A percentile compares a stretch with the other conserved stretches of the same genome.
Evolutionary conservation across 1,284 basidiomycete genomes (phyloP).

Genomic region (Dichomitus squalens): DNA sequence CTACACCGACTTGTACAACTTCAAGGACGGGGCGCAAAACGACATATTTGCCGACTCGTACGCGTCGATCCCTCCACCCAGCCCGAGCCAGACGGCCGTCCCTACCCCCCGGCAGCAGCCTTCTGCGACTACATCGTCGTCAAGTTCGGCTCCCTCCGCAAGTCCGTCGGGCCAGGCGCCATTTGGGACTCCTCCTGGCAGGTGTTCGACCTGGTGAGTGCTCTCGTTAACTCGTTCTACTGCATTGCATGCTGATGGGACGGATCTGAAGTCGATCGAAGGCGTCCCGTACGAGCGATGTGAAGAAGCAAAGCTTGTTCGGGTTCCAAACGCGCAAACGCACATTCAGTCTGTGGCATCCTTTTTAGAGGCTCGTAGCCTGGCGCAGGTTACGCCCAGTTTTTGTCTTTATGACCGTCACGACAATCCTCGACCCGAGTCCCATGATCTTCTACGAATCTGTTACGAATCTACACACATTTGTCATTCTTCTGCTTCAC

Average conservation of each 20-base stretch:
- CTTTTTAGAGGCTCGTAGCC: slow-evolving; percentile 4
- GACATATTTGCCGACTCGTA: slow-evolving; percentile 58
- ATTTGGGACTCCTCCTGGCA: slow-evolving; percentile 2
- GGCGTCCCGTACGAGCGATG: background rate
- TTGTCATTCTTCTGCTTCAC: too few relatives aligned
- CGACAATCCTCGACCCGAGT: background rate
- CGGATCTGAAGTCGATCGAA: background rate
- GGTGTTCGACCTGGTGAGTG: slow-evolving; percentile 13
- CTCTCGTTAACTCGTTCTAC: background rate
- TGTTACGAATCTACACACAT: too few relatives aligned
- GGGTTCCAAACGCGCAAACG: background rate
- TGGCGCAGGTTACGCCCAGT: too few relatives aligned
- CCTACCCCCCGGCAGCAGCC: slow-evolving; percentile 11
- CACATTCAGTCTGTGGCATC: slow-evolving; percentile 15
- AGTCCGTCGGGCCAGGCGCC: too few relatives aligned
- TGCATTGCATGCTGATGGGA: background rate
- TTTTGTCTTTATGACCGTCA: too few relatives aligned
- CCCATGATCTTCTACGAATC: too few relatives aligned
- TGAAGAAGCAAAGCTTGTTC: background rate
- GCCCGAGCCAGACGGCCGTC: slow-evolving; percentile 16
- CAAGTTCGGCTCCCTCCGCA: too few relatives aligned
- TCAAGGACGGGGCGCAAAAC: slow-evolving; percentile 60
- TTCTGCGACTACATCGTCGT: background rate
- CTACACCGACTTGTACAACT: slow-evolving; percentile 61
- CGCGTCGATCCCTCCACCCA: slow-evolving; percentile 9